These are phyloP conservation scores for Taxillus chinensis DNA, from an alignment of 164 flowering plant species.

Conservation along the genomic window DNA sequence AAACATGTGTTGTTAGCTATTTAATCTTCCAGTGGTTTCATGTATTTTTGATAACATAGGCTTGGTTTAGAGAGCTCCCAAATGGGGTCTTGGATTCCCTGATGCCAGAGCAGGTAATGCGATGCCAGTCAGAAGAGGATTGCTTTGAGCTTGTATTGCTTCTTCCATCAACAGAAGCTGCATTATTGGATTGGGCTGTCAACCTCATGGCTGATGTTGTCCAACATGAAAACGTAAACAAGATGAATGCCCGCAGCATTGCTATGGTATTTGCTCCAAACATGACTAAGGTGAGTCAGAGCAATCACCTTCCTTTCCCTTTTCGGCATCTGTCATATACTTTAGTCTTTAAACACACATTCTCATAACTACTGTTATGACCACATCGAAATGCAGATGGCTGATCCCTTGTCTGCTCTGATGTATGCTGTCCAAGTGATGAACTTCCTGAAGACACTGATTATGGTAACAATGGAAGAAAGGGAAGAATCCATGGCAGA, in stretches of 20 bases:
- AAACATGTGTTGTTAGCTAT: too few species aligned
- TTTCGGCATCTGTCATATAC: background rate
- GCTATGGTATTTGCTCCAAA: slow-evolving; percentile 89
- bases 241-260: slow-evolving; percentile 79
- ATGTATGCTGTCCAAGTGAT: slow-evolving; percentile 90
- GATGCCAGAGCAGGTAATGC: slow-evolving; percentile 70
- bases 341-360: background rate
- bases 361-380: background rate
- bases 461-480: slow-evolving; percentile 42
- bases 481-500: slow-evolving; percentile 43
- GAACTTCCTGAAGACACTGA: slow-evolving; percentile 74
- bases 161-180: slow-evolving; percentile 71
- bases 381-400: slow-evolving; percentile 46
- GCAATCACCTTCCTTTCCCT: background rate
- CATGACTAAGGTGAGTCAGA: slow-evolving; percentile 58
- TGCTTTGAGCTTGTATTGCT: slow-evolving; percentile 48
- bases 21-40: too few species aligned
- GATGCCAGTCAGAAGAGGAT: slow-evolving; percentile 65
- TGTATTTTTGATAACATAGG: slow-evolving; percentile 23
- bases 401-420: slow-evolving; percentile 77
- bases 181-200: slow-evolving; percentile 79
- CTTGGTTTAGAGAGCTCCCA: slow-evolving; percentile 92
- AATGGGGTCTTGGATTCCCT: slow-evolving; percentile 69
- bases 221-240: slow-evolving; percentile 56
- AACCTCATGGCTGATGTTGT: slow-evolving; percentile 90